These are phyloP conservation scores for Aspergillus fumigatus DNA, from an alignment of 2,329 filamentous ascomycete species.

Conservation along the genomic window DNA sequence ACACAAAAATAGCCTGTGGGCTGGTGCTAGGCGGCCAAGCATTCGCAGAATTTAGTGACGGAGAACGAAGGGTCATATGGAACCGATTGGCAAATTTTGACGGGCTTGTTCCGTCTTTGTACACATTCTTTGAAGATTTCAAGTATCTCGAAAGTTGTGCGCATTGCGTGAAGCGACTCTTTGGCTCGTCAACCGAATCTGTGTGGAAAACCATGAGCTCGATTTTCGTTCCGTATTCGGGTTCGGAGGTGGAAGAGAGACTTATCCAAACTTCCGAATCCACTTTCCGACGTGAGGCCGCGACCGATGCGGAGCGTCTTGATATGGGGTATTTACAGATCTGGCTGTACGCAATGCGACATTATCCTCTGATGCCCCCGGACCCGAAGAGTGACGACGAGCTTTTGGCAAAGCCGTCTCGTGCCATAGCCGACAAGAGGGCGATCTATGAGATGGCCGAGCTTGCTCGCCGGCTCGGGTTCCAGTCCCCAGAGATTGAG, in stretches of 20 bases:
- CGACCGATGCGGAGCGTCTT: slow-evolving; percentile 6
- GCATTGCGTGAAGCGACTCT: slow-evolving; percentile 25
- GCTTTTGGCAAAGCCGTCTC: slow-evolving; percentile 8
- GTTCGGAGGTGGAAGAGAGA: slow-evolving; percentile 11
- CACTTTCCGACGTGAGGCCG: slow-evolving; percentile 14
- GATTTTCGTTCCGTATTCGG: slow-evolving; percentile 7
- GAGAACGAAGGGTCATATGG: slow-evolving; percentile 24
- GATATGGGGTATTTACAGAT: slow-evolving; percentile 23
- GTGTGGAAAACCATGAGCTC: slow-evolving; percentile 8
- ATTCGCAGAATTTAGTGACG: slow-evolving; percentile 13
- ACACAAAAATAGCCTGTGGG: slow-evolving; percentile 9
- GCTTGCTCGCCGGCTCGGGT: slow-evolving; percentile 17
- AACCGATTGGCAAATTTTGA: slow-evolving; percentile 17
- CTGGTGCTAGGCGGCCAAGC: slow-evolving; percentile 14
- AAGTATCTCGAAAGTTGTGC: slow-evolving; percentile 16
- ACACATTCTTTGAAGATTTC: slow-evolving; percentile 20
- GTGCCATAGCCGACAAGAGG: slow-evolving; percentile 13
- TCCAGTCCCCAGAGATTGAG: slow-evolving; percentile 14
- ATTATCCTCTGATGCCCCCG: slow-evolving; percentile 21
- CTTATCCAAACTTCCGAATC: slow-evolving; percentile 21
- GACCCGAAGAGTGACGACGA: slow-evolving; percentile 9
- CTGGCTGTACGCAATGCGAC: slow-evolving; percentile 28
- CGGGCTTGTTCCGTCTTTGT: slow-evolving; percentile 15
- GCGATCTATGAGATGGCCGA: slow-evolving; percentile 19
- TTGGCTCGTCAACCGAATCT: slow-evolving; percentile 2